Evolutionary conservation across 768 basidiomycete species (phyloP), one percentile per base, ranked within the genome.

Genomic region (Lentinula detonsa): DNA sequence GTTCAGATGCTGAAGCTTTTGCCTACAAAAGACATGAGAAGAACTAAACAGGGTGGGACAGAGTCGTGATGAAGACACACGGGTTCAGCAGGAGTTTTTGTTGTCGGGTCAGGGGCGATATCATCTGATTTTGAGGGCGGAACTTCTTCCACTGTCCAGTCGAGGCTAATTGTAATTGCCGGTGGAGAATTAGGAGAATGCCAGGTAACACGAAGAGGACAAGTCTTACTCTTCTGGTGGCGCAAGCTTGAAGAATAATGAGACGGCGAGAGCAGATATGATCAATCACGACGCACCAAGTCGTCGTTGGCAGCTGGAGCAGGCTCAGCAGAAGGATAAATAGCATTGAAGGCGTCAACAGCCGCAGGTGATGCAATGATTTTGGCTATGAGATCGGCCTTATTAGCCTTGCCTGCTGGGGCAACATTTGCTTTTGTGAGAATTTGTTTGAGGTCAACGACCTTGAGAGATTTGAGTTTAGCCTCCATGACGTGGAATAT

Each of bases 391-490:
- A 91, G 85, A 65, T 89, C 89, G 0, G 74, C 68, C 71, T 90
- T 91, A 68, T 81, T 88, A 5, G 82, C 78, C 68, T 85, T 86
- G 66, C 80, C 73, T 0, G 84, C 80, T 37, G 77, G 70, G 4
- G 80, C 51, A 59, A 83, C 73, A 39, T 68, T 61, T 21, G 86
- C 88, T 50, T 76, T 77, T 57, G 75, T 46, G 68, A 90, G 83
- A 62, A 90, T 81, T 60, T 82, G 78, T 67, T 75, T 84, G 71
- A 90, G 84, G 65, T 90, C 88, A 39, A 80, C 79, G 69, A 89
- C 88, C 71, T 87, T 89, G 76, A 90, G 84, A 0, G 84, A 73
- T 71, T 85, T 86, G 62, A 79, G 31, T 35, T 61, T 45, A 34
- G 50, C 49, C 16, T 53, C 60, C 57, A 59, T 48, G 10, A 28